These are phyloP conservation scores for Penicillium freii DNA, from an alignment of 2,329 filamentous ascomycete genomes.

Conservation along the genomic window DNA sequence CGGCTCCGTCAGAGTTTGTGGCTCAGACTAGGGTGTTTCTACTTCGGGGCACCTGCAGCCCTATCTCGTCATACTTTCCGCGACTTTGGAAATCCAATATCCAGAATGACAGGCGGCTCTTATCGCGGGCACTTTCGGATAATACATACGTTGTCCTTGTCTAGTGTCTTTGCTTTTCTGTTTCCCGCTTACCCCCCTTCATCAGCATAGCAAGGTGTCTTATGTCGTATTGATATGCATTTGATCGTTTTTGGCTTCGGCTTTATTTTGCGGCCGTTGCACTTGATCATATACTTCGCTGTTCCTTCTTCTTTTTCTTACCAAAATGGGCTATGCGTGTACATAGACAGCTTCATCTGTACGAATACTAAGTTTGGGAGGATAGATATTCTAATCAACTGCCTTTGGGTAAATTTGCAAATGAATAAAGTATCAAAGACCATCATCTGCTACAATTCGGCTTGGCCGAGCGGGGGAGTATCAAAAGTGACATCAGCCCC, in stretches of 20 bases:
- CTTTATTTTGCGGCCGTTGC: neutral
- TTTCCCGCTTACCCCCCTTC: neutral
- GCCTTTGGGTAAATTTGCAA: neutral
- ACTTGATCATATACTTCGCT: neutral
- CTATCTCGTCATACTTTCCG: constrained; percentile 13
- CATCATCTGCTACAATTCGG: neutral
- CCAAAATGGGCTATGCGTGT: neutral
- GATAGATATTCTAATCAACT: neutral
- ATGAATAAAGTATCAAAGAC: neutral
- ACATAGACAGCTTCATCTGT: neutral
- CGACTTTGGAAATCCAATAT: constrained; percentile 8
- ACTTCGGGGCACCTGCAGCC: constrained; percentile 20
- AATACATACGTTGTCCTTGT: neutral
- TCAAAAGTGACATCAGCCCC: neutral
- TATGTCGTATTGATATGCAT: constrained; percentile 1
- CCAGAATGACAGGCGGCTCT: constrained; percentile 21
- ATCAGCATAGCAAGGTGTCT: constrained; percentile 11
- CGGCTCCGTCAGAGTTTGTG: constrained; percentile 13
- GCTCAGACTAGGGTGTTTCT: constrained; percentile 10
- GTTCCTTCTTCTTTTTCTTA: neutral
- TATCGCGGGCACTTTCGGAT: constrained; percentile 4
- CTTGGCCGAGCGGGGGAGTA: constrained; percentile 4
- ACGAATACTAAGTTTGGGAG: neutral
- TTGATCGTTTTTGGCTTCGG: neutral
- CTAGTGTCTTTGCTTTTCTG: neutral